These are phyloP conservation scores for Cyberlindnera amylophila DNA, from an alignment of 805 yeast species.

Conservation along the genomic window DNA sequence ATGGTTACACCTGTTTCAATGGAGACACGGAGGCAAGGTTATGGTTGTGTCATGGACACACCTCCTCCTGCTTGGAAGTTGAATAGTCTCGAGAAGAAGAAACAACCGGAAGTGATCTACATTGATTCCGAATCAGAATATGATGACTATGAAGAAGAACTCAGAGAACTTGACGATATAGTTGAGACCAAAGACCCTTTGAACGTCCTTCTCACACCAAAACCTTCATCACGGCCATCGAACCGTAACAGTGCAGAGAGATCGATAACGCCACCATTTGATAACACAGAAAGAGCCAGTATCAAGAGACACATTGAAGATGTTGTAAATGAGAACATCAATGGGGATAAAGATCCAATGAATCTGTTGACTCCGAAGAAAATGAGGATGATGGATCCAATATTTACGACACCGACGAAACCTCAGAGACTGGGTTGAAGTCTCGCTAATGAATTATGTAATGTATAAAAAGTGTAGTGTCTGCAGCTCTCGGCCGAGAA, in stretches of 20 bases:
- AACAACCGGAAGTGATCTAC: background rate
- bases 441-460: too few species aligned
- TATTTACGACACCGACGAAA: background rate
- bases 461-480: too few species aligned
- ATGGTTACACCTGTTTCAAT: constrained; percentile 5
- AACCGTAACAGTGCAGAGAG: too few species aligned
- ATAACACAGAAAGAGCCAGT: too few species aligned
- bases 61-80: background rate
- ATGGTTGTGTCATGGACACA: too few species aligned
- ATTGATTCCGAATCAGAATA: background rate
- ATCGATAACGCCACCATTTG: too few species aligned
- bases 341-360: constrained; percentile 1
- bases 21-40: background rate
- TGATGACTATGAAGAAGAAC: background rate
- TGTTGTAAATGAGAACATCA: background rate
- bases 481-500: too few species aligned
- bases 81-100: background rate
- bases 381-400: constrained; percentile 1
- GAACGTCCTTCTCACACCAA: background rate
- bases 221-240: background rate
- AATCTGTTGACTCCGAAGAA: constrained; percentile 5
- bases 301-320: background rate
- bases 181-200: background rate
- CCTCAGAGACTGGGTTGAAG: background rate
- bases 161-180: background rate